Percentiles rank a stretch among this genome's conserved stretches.
Conservation (phyloP, 345 rosid species). For the Lumnitzera racemosa region DNA sequence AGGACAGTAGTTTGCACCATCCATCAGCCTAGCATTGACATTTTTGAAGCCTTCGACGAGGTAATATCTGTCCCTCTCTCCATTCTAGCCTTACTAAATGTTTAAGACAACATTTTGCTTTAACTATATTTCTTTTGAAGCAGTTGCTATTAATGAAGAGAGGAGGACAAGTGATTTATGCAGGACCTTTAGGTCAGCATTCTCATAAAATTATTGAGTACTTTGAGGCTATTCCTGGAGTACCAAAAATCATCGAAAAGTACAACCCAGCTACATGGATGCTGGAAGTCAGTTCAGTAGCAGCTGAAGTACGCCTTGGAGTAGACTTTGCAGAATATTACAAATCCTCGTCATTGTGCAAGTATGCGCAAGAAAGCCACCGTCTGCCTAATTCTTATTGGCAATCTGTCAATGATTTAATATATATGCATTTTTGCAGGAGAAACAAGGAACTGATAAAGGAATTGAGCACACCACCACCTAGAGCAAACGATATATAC, state of each 20-base stretch:
- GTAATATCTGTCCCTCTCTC: not conserved
- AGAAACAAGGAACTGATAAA: constrained; percentile 24
- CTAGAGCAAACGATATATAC: constrained; percentile 26
- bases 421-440: constrained; percentile 1
- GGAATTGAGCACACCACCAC: constrained; percentile 23
- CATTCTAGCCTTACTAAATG: too few relatives aligned
- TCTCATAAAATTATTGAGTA: constrained; percentile 66
- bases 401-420: not conserved
- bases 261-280: constrained; percentile 89
- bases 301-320: constrained; percentile 57
- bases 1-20: constrained; percentile 84
- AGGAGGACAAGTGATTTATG: constrained; percentile 79
- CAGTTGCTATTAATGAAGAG: constrained; percentile 64
- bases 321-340: constrained; percentile 72
- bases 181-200: constrained; percentile 60
- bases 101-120: too few relatives aligned
- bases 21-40: constrained; percentile 84
- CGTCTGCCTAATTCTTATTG: not conserved
- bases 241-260: constrained; percentile 54
- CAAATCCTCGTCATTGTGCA: constrained; percentile 41
- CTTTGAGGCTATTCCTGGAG: constrained; percentile 64
- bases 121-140: not conserved
- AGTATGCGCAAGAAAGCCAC: constrained; percentile 30
- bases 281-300: constrained; percentile 82
- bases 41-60: constrained; percentile 87